Evolutionary conservation across 495 filamentous ascomycete species (phyloP).

Genomic region (Hyaloscypha bicolor): DNA sequence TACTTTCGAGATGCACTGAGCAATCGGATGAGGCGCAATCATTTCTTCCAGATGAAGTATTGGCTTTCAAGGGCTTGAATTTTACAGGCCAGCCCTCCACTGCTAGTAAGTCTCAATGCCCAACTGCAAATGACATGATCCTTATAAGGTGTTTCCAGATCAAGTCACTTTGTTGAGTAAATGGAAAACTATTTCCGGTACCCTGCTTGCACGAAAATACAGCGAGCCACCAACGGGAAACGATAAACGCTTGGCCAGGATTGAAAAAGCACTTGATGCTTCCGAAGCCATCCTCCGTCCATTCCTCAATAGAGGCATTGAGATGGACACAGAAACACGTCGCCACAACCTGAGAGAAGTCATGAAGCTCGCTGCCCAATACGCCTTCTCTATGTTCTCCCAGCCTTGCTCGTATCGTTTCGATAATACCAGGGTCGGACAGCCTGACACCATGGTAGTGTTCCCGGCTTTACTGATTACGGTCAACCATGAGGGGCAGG

Average conservation of each 20-base stretch:
- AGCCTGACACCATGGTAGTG: slow-evolving; percentile 34
- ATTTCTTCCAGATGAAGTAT: slow-evolving; percentile 37
- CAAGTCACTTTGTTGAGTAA: slow-evolving; percentile 32
- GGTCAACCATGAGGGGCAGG: slow-evolving; percentile 33
- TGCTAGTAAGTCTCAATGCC: slow-evolving; percentile 3
- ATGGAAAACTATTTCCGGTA: slow-evolving; percentile 39
- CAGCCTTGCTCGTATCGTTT: slow-evolving; percentile 39
- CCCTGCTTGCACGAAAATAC: slow-evolving; percentile 35
- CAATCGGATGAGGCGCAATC: slow-evolving; percentile 17
- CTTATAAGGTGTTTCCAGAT: slow-evolving; percentile 27
- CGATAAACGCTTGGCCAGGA: slow-evolving; percentile 32
- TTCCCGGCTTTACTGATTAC: slow-evolving; percentile 40
- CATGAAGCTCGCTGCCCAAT: slow-evolving; percentile 36
- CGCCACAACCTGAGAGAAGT: slow-evolving; percentile 38
- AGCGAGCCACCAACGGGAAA: slow-evolving; percentile 20
- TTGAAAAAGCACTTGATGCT: slow-evolving; percentile 23
- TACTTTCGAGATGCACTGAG: slow-evolving; percentile 32
- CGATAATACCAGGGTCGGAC: slow-evolving; percentile 33
- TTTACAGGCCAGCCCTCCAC: background rate
- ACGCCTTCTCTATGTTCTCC: slow-evolving; percentile 41
- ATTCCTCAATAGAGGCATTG: slow-evolving; percentile 28
- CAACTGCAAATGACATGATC: background rate
- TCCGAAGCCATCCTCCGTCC: slow-evolving; percentile 34
- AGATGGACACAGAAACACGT: slow-evolving; percentile 30
- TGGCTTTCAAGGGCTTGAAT: slow-evolving; percentile 13